Evolutionary conservation across 805 yeast genomes (phyloP).

Genomic region (Wickerhamomyces chaumierensis): DNA sequence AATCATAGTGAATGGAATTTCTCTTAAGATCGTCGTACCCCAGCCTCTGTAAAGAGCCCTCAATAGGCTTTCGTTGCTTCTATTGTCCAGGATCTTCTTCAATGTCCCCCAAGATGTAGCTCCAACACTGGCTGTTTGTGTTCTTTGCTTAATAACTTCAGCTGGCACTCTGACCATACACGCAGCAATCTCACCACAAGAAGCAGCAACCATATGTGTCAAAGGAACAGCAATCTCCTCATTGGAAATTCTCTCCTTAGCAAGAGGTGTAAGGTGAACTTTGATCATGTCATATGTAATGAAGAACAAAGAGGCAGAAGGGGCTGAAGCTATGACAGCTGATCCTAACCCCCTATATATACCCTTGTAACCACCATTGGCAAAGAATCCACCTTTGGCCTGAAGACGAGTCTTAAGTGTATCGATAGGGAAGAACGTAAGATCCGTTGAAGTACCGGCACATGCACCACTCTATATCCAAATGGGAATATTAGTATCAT

Average conservation of each 20-base stretch:
- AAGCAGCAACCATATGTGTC: conserved; percentile 81
- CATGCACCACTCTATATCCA: conserved; percentile 66
- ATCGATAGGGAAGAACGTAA: conserved; percentile 92
- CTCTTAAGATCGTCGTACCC: conserved; percentile 85
- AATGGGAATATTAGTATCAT: neutral
- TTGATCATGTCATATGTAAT: conserved; percentile 79
- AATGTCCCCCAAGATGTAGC: conserved; percentile 68
- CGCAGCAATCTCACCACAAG: conserved; percentile 86
- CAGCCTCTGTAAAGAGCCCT: conserved; percentile 87
- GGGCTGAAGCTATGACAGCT: conserved; percentile 91
- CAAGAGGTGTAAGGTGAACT: conserved; percentile 27
- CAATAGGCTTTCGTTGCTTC: conserved; percentile 67
- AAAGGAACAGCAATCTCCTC: conserved; percentile 22
- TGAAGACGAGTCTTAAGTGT: conserved; percentile 90
- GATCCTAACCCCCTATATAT: conserved; percentile 89
- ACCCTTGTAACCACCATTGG: conserved; percentile 88
- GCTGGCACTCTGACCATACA: conserved; percentile 94
- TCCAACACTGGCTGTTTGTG: conserved; percentile 55
- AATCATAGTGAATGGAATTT: conserved; percentile 91
- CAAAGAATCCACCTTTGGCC: conserved; percentile 89
- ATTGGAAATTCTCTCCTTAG: conserved; percentile 18
- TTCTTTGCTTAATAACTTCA: conserved; percentile 89
- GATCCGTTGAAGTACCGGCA: conserved; percentile 93
- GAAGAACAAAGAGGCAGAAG: conserved; percentile 68
- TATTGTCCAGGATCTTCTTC: conserved; percentile 45